These are phyloP conservation scores for Barnettozyma siamensis DNA, from an alignment of 805 yeast genomes.

Conservation along the genomic window DNA sequence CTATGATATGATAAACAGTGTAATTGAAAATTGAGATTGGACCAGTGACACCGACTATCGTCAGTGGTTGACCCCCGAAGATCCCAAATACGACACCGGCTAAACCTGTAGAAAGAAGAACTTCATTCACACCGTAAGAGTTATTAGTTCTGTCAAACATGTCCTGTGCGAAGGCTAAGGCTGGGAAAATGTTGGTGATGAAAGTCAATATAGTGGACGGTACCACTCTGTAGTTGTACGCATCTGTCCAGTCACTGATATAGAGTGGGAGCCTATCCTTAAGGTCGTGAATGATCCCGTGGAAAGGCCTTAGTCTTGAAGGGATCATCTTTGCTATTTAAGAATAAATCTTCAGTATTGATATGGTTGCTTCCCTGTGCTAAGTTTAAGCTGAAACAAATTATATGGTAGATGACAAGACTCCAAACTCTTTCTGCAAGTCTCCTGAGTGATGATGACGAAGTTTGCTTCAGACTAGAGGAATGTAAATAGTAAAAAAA, in stretches of 20 bases:
- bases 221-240: constrained; percentile 76
- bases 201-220: constrained; percentile 81
- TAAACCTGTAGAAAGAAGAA: constrained; percentile 74
- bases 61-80: constrained; percentile 83
- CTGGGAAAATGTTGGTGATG: constrained; percentile 88
- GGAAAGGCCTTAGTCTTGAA: constrained; percentile 2
- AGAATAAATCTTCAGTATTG: too few relatives aligned
- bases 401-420: too few relatives aligned
- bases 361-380: too few relatives aligned
- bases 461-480: too few relatives aligned
- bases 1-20: constrained; percentile 72
- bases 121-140: constrained; percentile 89
- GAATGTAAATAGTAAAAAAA: too few relatives aligned
- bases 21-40: constrained; percentile 90
- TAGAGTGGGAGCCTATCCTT: constrained; percentile 54
- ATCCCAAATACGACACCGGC: constrained; percentile 88
- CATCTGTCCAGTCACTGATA: constrained; percentile 74
- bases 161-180: constrained; percentile 94
- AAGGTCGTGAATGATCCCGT: constrained; percentile 32
- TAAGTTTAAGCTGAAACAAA: too few relatives aligned
- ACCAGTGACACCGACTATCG: constrained; percentile 96
- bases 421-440: too few relatives aligned
- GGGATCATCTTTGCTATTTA: too few relatives aligned
- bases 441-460: too few relatives aligned
- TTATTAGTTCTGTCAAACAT: constrained; percentile 89